Evolutionary conservation across 2,329 filamentous ascomycete genomes (phyloP).

Genomic region (Sclerotinia sclerotiorum): DNA sequence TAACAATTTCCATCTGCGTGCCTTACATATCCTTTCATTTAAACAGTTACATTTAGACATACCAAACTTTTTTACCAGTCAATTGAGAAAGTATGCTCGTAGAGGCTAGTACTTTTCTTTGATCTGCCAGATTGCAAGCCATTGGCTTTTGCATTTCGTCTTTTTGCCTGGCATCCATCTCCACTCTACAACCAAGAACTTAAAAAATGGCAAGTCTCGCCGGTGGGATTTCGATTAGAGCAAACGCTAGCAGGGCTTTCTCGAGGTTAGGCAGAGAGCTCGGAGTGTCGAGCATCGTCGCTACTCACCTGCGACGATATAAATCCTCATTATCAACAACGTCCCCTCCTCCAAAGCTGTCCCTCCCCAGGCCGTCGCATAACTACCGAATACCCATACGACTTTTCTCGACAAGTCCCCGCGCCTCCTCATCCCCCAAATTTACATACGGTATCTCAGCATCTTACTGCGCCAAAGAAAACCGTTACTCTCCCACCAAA

Average conservation of each 20-base stretch:
- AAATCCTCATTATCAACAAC: slow-evolving; percentile 9
- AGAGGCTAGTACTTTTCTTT: slow-evolving; percentile 15
- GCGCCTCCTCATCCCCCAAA: slow-evolving; percentile 30
- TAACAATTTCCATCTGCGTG: background rate
- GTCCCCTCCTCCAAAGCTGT: slow-evolving; percentile 2
- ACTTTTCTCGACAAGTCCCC: slow-evolving; percentile 32
- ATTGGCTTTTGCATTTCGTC: slow-evolving; percentile 32
- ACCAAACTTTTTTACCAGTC: background rate
- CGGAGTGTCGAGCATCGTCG: slow-evolving; percentile 4
- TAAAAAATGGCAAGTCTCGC: slow-evolving; percentile 32
- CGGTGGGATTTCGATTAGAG: slow-evolving; percentile 27
- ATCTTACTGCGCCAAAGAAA: slow-evolving; percentile 73
- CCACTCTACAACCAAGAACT: background rate
- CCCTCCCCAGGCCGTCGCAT: background rate
- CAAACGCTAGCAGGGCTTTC: slow-evolving; percentile 25
- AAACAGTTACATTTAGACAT: background rate
- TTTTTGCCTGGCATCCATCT: slow-evolving; percentile 9
- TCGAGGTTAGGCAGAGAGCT: slow-evolving; percentile 8
- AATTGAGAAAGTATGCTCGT: slow-evolving; percentile 13
- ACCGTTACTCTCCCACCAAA: slow-evolving; percentile 63
- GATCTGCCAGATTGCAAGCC: slow-evolving; percentile 29
- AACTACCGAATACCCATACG: slow-evolving; percentile 18
- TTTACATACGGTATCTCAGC: slow-evolving; percentile 71
- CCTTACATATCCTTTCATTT: background rate
- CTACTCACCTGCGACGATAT: slow-evolving; percentile 12